Evolutionary conservation across 73 alveolate genomes (phyloP).

Genomic region (Paramecium sonneborni): DNA sequence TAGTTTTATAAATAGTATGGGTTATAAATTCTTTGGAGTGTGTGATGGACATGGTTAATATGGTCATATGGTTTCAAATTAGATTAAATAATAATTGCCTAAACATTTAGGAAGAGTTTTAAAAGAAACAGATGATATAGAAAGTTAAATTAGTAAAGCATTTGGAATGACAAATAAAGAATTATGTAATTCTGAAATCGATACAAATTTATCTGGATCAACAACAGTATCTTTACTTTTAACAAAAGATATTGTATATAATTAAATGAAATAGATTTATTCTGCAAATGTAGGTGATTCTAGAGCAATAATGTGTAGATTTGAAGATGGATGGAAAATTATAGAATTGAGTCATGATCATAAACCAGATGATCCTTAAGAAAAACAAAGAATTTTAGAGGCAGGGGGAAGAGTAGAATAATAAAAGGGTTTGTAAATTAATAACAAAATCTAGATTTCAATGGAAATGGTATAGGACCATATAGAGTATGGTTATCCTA

Average conservation of each 20-base stretch:
- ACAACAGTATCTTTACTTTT: conserved; percentile 79
- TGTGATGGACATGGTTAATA: conserved; percentile 98
- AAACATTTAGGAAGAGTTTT: conserved; percentile 43
- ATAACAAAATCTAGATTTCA: conserved; percentile 23
- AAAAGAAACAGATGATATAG: conserved; percentile 27
- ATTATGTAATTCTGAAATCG: conserved; percentile 68
- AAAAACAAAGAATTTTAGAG: conserved; percentile 75
- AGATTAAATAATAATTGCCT: conserved; percentile 80
- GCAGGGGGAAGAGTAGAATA: conserved; percentile 79
- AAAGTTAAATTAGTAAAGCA: not conserved
- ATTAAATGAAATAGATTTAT: conserved; percentile 28
- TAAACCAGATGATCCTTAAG: conserved; percentile 84
- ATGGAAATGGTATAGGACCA: conserved; percentile 92
- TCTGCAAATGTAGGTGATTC: conserved; percentile 78
- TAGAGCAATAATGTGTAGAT: conserved; percentile 85
- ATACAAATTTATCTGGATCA: conserved; percentile 72
- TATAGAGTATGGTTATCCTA: conserved; percentile 92
- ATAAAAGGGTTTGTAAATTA: conserved; percentile 67
- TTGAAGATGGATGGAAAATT: conserved; percentile 72
- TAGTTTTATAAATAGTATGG: not conserved
- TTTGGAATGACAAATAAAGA: conserved; percentile 59
- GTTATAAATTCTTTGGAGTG: conserved; percentile 77
- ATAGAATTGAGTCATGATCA: conserved; percentile 86
- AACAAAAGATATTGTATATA: conserved; percentile 60
- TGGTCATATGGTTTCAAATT: conserved; percentile 94